Evolutionary conservation across 805 yeast genomes (phyloP).

Genomic region (Metschnikowia picachoensis): DNA sequence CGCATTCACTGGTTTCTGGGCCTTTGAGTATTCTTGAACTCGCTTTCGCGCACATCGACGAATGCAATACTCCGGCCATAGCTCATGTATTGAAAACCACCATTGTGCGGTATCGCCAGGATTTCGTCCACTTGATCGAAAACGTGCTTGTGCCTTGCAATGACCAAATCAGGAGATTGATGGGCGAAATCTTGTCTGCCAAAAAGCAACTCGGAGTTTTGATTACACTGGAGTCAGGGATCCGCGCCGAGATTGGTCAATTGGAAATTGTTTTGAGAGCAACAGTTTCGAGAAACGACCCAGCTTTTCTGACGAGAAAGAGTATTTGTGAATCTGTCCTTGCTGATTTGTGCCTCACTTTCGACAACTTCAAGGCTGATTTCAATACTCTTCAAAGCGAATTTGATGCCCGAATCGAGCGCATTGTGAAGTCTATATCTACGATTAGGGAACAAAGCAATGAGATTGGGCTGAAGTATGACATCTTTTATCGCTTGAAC

Average conservation of each 20-base stretch:
- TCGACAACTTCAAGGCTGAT: not conserved
- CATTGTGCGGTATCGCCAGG: not conserved
- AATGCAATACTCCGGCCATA: not conserved
- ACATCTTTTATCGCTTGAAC: not conserved
- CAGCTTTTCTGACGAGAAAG: no score
- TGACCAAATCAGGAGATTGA: conserved; percentile 1
- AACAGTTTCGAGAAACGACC: not conserved
- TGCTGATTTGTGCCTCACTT: not conserved
- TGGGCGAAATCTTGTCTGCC: conserved; percentile 1
- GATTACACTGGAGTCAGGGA: conserved; percentile 4
- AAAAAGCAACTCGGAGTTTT: conserved; percentile 4
- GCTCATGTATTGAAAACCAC: not conserved
- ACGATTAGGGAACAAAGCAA: not conserved
- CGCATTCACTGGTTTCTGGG: not conserved
- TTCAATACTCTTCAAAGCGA: not conserved
- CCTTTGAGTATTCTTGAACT: not conserved
- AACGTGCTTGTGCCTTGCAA: not conserved
- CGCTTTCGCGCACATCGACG: not conserved
- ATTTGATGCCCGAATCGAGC: not conserved
- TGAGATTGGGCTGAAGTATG: not conserved
- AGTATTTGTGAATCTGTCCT: not conserved
- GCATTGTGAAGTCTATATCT: not conserved
- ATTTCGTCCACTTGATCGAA: not conserved
- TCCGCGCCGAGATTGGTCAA: conserved; percentile 1
- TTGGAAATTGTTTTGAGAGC: not conserved